Evolutionary conservation across 441 rosid species (phyloP).

Genomic region (Breynia disticha): DNA sequence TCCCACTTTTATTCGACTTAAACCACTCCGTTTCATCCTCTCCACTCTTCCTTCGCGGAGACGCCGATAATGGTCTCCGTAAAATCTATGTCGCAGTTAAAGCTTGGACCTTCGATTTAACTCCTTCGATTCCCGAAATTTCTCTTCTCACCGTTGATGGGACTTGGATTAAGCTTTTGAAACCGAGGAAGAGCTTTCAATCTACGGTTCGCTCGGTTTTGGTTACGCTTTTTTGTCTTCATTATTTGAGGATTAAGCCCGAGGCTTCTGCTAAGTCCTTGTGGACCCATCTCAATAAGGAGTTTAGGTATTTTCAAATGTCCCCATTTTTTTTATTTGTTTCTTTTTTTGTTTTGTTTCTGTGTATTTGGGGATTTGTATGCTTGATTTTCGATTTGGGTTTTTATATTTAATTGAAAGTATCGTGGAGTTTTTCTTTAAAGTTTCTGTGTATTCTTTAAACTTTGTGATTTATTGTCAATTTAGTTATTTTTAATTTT

Average conservation of each 20-base stretch:
- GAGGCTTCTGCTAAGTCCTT: conserved; percentile 43
- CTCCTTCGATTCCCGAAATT: conserved; percentile 40
- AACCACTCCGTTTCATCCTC: conserved; percentile 16
- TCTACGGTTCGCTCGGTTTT: conserved; percentile 41
- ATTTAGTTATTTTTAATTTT: too few species aligned
- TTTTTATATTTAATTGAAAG: too few species aligned
- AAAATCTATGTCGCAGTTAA: conserved; percentile 44
- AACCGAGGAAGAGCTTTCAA: conserved; percentile 70
- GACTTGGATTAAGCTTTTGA: conserved; percentile 56
- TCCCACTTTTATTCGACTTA: conserved; percentile 53
- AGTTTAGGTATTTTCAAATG: conserved; percentile 38
- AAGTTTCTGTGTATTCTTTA: too few species aligned
- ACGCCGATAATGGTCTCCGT: conserved; percentile 46
- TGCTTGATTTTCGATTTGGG: too few species aligned
- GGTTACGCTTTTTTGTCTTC: conserved; percentile 51
- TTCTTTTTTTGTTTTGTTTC: neutral
- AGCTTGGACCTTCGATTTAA: conserved; percentile 68
- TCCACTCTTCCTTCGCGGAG: conserved; percentile 48
- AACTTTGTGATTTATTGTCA: too few species aligned
- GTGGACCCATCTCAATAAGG: conserved; percentile 52
- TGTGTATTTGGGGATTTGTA: neutral
- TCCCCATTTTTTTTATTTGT: neutral
- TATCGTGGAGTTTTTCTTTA: too few species aligned
- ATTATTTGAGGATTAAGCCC: conserved; percentile 44
- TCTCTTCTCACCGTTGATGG: conserved; percentile 55